Evolutionary conservation across 441 rosid species (phyloP).

Genomic region (Bruguiera hainesii): DNA sequence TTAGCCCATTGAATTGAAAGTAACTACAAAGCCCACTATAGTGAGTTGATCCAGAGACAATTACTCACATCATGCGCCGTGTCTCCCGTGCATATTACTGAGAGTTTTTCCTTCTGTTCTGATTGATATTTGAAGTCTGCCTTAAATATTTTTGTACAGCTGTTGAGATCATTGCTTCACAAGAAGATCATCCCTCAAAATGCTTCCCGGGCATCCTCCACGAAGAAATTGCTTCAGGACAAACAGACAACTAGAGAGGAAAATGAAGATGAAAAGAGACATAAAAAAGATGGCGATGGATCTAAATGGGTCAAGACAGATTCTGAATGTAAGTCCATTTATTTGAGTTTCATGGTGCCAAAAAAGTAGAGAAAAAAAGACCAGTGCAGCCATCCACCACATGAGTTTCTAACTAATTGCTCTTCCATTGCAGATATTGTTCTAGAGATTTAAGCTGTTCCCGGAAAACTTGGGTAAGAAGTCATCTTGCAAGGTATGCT

Average conservation of each 20-base stretch:
- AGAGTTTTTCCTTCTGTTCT: too few relatives aligned
- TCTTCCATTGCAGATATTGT: conserved; percentile 69
- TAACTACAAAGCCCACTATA: neutral
- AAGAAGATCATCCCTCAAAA: conserved; percentile 64
- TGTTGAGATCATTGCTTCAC: conserved; percentile 76
- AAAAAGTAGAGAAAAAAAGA: too few relatives aligned
- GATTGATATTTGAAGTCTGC: neutral
- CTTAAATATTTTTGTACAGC: conserved; percentile 34
- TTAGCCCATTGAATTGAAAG: neutral
- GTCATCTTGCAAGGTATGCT: conserved; percentile 31
- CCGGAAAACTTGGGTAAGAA: conserved; percentile 7
- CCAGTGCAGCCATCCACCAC: too few relatives aligned
- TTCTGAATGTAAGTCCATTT: conserved; percentile 72
- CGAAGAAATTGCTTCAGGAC: conserved; percentile 49
- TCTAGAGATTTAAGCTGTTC: conserved; percentile 61
- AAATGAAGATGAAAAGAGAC: conserved; percentile 33
- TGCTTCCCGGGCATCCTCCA: conserved; percentile 48
- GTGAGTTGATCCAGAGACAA: neutral
- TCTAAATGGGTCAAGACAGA: conserved; percentile 93
- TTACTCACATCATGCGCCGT: too few relatives aligned
- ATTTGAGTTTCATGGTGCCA: neutral
- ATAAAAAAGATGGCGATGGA: conserved; percentile 37
- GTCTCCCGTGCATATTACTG: neutral
- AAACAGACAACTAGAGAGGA: conserved; percentile 23
- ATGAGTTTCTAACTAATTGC: neutral